Evolutionary conservation across 176 grass and related monocot species (phyloP).

Genomic region (Rhynchospora tenuis): DNA sequence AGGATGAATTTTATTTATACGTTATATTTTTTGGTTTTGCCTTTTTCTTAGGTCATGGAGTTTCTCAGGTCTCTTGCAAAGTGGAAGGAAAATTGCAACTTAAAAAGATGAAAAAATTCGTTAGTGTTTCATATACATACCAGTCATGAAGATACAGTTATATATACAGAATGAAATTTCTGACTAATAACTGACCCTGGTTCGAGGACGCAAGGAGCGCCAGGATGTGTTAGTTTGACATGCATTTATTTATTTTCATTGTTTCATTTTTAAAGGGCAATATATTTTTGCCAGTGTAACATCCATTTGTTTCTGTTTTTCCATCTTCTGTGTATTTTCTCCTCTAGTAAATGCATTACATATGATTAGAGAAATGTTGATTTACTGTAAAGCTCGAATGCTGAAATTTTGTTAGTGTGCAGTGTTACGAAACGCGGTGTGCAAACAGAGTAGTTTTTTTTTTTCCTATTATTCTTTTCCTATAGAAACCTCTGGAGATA

Average conservation of each 20-base stretch:
- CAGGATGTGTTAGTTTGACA: background rate
- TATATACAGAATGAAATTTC: constrained; percentile 46
- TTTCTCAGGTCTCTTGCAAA: constrained; percentile 64
- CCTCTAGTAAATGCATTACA: background rate
- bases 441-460: too few species aligned
- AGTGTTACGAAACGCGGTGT: background rate
- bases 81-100: constrained; percentile 61
- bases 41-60: constrained; percentile 67
- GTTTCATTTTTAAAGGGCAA: constrained; percentile 18
- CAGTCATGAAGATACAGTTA: constrained; percentile 32
- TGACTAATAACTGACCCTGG: constrained; percentile 47
- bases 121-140: constrained; percentile 30
- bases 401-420: constrained; percentile 7
- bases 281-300: constrained; percentile 6
- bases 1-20: background rate
- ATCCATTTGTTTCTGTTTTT: background rate
- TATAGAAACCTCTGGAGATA: too few species aligned
- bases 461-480: too few species aligned
- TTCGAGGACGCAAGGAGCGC: constrained; percentile 24
- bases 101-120: background rate
- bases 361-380: constrained; percentile 3
- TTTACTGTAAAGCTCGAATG: constrained; percentile 10
- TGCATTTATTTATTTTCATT: constrained; percentile 24
- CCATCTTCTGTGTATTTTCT: constrained; percentile 11
- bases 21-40: background rate